Evolutionary conservation across 257 asterid genomes (phyloP).

Genomic region (Handroanthus guayacan): DNA sequence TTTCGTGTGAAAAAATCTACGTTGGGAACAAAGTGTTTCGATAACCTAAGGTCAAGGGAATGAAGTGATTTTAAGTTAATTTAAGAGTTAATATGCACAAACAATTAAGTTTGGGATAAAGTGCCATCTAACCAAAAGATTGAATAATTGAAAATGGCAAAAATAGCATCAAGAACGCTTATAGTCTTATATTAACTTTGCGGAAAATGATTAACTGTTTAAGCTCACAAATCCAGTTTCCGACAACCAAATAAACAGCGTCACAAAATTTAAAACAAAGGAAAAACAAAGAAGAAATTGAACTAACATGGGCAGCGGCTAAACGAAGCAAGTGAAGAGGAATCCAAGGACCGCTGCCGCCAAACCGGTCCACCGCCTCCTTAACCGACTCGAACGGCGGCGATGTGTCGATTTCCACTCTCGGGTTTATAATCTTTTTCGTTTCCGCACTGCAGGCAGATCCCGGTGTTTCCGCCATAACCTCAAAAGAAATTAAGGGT

Average conservation of each 20-base stretch:
- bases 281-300: too few relatives aligned
- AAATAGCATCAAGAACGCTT: too few relatives aligned
- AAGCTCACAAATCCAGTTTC: not conserved
- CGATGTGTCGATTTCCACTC: slow-evolving; percentile 88
- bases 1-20: too few relatives aligned
- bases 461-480: slow-evolving; percentile 56
- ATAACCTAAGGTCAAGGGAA: too few relatives aligned
- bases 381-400: slow-evolving; percentile 94
- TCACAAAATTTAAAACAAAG: not conserved
- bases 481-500: not conserved
- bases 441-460: slow-evolving; percentile 42
- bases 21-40: too few relatives aligned
- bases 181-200: not conserved
- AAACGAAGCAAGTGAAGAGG: slow-evolving; percentile 70
- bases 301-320: slow-evolving; percentile 54
- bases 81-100: too few relatives aligned
- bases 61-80: too few relatives aligned
- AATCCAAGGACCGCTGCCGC: slow-evolving; percentile 89
- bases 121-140: too few relatives aligned
- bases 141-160: too few relatives aligned
- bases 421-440: slow-evolving; percentile 58
- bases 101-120: too few relatives aligned
- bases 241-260: not conserved
- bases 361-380: slow-evolving; percentile 90
- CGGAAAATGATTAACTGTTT: too few relatives aligned